Conservation (phyloP, 768 basidiomycete genomes). For the Mycena alexandri region DNA sequence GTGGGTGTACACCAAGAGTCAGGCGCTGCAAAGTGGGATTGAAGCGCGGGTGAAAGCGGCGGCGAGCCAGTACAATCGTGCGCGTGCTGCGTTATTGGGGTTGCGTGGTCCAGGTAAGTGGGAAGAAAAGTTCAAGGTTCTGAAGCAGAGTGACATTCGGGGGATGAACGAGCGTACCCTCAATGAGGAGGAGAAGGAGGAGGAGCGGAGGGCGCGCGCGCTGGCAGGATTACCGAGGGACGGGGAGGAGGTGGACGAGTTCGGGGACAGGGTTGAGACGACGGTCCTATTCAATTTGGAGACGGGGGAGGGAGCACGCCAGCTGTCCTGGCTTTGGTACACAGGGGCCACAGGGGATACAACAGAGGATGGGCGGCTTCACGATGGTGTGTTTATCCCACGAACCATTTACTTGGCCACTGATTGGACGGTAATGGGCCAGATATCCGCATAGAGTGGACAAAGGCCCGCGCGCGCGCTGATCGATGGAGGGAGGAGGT, state of each 20-base stretch:
- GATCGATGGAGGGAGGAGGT: too few relatives aligned
- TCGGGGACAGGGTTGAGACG: background rate
- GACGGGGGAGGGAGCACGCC: background rate
- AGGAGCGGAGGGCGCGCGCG: constrained; percentile 10
- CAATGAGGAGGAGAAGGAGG: constrained; percentile 38
- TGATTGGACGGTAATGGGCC: too few relatives aligned
- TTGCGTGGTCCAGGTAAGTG: constrained; percentile 33
- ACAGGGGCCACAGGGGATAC: background rate
- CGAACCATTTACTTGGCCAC: too few relatives aligned
- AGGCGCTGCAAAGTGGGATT: constrained; percentile 29
- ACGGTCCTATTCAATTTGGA: constrained; percentile 1
- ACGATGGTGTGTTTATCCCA: too few relatives aligned
- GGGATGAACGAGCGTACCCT: constrained; percentile 31
- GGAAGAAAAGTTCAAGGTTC: constrained; percentile 16
- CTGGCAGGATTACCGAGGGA: constrained; percentile 21
- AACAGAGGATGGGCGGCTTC: background rate
- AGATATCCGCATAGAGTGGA: too few relatives aligned
- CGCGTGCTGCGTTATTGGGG: constrained; percentile 20
- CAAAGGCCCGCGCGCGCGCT: too few relatives aligned
- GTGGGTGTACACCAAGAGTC: constrained; percentile 34
- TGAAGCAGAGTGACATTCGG: constrained; percentile 26
- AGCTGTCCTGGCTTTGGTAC: background rate
- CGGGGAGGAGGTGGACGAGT: background rate
- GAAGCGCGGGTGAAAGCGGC: constrained; percentile 20
- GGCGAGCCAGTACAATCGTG: constrained; percentile 14